Evolutionary conservation across 345 rosid genomes (phyloP), one percentile per base, ranked within the genome.

Genomic region (Pseudoturritis turrita): DNA sequence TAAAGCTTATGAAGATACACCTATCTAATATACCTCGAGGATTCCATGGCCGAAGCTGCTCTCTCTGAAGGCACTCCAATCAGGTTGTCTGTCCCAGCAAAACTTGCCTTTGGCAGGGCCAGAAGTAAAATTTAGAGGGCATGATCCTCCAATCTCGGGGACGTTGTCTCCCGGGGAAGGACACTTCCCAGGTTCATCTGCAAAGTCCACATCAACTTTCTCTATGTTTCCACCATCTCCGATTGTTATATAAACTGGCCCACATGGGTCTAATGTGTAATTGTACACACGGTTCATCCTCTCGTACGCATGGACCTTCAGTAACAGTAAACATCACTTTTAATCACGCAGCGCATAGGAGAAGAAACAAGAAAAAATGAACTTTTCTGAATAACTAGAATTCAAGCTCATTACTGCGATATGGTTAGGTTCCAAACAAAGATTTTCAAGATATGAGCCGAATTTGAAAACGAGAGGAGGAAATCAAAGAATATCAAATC

Each of bases 221-320:
- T 92, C 98, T 10, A 89, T 89, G 65, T 93, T 90, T 40, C 97
- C 98, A 36, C 91, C 91, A 74, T 93, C 98, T 68, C 97, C 98
- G 7, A 90, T 85, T 21, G 86, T 86, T 73, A 90, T 80, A 81
- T 90, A 85, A 56, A 89, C 81, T 14, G 92, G 92, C 12, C 88
- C 97, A 56, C 97, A 93, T 26, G 80, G 74, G 71, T 90, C 89
- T 77, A 90, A 40, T 31, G 80, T 83, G 71, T 93, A 93, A 77
- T 93, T 89, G 57, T 86, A 85, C 26, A 93, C 83, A 70, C 89
- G 82, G 64, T 90, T 90, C 82, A 88, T 87, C 64, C 95, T 71
- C 85, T 93, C 95, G 61, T 90, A 93, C n/a, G 97, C 96, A 75
- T 93, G 98, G 40, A 90, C 92, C 98, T 90, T 76, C 22, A 57